These are phyloP conservation scores for Acanthamoeba lenticulata DNA, from an alignment of 208 protist species.

Conservation along the genomic window DNA sequence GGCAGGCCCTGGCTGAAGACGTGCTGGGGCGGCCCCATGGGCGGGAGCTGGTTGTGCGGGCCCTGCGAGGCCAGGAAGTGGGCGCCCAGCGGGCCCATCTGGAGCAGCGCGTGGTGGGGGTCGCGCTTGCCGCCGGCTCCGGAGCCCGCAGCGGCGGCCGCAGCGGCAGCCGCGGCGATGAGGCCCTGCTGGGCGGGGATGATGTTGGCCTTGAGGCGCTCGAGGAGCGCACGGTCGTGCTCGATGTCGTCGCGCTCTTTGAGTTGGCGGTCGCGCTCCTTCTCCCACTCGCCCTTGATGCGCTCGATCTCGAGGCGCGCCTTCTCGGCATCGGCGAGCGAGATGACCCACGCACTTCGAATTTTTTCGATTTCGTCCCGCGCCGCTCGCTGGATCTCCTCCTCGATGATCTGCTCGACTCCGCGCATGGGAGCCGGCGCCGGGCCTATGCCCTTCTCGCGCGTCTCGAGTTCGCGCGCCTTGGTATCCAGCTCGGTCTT, in stretches of 20 bases:
- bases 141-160: background rate
- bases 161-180: background rate
- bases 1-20: no score
- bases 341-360: background rate
- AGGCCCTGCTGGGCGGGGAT: background rate
- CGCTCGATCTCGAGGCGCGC: slow-evolving; percentile 24
- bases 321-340: slow-evolving; percentile 26
- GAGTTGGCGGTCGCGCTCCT: background rate
- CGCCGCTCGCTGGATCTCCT: slow-evolving; percentile 19
- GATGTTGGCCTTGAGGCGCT: slow-evolving; percentile 29
- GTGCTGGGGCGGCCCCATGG: no score
- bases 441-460: background rate
- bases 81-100: no score
- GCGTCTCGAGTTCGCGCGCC: background rate
- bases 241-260: background rate
- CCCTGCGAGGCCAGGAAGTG: no score
- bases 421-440: background rate
- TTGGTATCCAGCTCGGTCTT: background rate
- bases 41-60: background rate
- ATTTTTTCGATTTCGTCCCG: slow-evolving; percentile 33
- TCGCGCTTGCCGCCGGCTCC: background rate
- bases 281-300: slow-evolving; percentile 17
- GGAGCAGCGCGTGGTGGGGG: no score
- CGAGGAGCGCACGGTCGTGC: background rate
- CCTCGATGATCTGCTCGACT: slow-evolving; percentile 39